These are phyloP conservation scores for Rhodotorula sp. DNA, from an alignment of 1,284 basidiomycete genomes.

Conservation along the genomic window DNA sequence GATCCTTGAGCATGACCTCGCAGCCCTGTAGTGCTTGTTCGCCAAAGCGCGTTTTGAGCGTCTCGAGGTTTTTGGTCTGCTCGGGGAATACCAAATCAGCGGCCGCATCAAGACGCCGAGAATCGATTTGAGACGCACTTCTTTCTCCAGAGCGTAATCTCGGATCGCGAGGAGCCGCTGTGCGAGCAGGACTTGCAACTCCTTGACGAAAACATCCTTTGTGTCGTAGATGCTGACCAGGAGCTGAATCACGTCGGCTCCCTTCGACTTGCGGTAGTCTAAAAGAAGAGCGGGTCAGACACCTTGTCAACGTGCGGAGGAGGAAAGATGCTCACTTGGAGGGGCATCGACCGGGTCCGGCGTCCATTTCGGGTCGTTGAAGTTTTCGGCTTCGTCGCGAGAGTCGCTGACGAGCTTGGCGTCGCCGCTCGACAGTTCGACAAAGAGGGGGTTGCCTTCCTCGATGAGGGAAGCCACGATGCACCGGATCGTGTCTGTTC, in stretches of 20 bases:
- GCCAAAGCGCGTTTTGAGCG: slow-evolving; percentile 88
- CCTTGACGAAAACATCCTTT: slow-evolving; percentile 88
- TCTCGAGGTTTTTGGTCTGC: slow-evolving; percentile 84
- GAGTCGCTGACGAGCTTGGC: slow-evolving; percentile 32
- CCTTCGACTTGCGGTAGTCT: slow-evolving; percentile 85
- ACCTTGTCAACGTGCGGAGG: background rate
- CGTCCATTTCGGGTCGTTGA: slow-evolving; percentile 82
- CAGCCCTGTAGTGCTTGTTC: slow-evolving; percentile 85
- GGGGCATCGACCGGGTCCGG: slow-evolving; percentile 93
- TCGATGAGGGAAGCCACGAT: slow-evolving; percentile 89
- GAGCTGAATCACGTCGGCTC: slow-evolving; percentile 86
- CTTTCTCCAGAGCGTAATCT: slow-evolving; percentile 75
- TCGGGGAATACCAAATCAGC: background rate
- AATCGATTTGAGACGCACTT: slow-evolving; percentile 58
- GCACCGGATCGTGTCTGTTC: slow-evolving; percentile 84
- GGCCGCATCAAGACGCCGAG: background rate
- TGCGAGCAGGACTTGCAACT: slow-evolving; percentile 83
- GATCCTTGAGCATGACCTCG: slow-evolving; percentile 94
- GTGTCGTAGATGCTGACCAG: slow-evolving; percentile 95
- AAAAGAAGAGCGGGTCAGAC: background rate
- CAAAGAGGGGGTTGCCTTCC: slow-evolving; percentile 70
- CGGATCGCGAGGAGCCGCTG: slow-evolving; percentile 73
- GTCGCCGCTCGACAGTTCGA: slow-evolving; percentile 47
- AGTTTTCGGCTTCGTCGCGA: slow-evolving; percentile 70
- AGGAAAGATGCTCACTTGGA: slow-evolving; percentile 59